phyloP scores from a whole-genome alignment of 2,329 filamentous ascomycete species.

The Colletotrichum musicola region DNA sequence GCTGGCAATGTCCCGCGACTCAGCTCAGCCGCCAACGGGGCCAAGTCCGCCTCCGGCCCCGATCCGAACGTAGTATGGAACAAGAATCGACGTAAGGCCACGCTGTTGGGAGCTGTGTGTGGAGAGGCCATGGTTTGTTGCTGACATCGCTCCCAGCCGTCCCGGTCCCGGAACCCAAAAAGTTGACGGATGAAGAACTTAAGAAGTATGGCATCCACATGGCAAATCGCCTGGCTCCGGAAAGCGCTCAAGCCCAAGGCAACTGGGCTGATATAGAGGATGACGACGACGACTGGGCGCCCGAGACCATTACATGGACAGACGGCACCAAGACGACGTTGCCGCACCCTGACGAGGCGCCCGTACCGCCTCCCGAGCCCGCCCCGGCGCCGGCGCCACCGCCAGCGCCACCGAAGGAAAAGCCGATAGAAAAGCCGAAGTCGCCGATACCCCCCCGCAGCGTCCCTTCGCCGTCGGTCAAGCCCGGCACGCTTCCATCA shows the following conservation, averaged over 20 bases:
- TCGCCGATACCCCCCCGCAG: conserved; percentile 53
- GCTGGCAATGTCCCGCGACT: conserved; percentile 63
- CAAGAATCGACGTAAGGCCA: conserved; percentile 81
- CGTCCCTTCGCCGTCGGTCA: conserved; percentile 56
- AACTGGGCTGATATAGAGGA: conserved; percentile 94
- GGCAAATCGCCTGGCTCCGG: conserved; percentile 81
- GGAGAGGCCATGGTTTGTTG: conserved; percentile 14
- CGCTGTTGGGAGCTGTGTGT: conserved; percentile 4
- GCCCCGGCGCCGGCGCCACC: conserved; percentile 46
- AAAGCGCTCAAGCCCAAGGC: conserved; percentile 79
- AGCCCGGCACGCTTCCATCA: conserved; percentile 61
- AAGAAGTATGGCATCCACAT: conserved; percentile 90
- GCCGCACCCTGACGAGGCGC: conserved; percentile 69
- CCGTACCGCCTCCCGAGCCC: conserved; percentile 45
- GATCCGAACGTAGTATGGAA: conserved; percentile 87
- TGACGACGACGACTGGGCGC: conserved; percentile 88
- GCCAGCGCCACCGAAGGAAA: conserved; percentile 46
- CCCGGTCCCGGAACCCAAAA: conserved; percentile 79
- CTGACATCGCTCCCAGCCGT: conserved; percentile 59
- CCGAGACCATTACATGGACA: conserved; percentile 88
- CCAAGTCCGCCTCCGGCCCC: conserved; percentile 71
- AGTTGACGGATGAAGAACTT: conserved; percentile 88
- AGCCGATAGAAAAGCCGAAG: conserved; percentile 57
- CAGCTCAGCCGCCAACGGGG: conserved; percentile 63
- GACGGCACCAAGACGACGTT: conserved; percentile 87